Evolutionary conservation across 2,329 filamentous ascomycete genomes (phyloP), one percentile per base, ranked within the genome.

Genomic region (Epichloe elymi): DNA sequence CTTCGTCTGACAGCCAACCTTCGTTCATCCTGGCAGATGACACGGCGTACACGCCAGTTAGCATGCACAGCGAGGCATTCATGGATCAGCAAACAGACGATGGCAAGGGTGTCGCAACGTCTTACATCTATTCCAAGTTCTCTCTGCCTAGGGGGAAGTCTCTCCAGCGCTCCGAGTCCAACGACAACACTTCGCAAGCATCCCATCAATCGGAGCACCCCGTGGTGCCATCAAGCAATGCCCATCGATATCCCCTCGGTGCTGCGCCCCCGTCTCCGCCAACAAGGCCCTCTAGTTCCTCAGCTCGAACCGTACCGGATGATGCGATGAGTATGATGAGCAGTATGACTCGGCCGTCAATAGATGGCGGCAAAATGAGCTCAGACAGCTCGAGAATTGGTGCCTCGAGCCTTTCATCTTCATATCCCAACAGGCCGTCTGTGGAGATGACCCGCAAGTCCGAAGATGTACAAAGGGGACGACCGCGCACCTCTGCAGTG

Each of bases 91-190:
- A 63, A 48, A 35, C 65, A 42, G 78, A 78, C 6, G 67, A 78
- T 5, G 66, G 59, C 15, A 71, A 61, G 55, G 69, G 71, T 7
- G 74, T 74, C 1, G 78, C 81, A 3, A 76, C 85, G 0, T 88
- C 89, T 0, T 95, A 95, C 63, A 86, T 87, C 15, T 93, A 96
- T 64, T 84, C 88, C 7, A 94, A 86, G 54, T 95, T 89, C 61
- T 73, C 79, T 1, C 73, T 97, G 33, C 91, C 93, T 1, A 80
- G 91, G 54, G 91, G 91, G 14, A 87, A 93, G 63, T 76, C 78
- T 36, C 68, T 94, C 6, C 83, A 94, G 54, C 77, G 88, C 53
- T 75, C 80, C 39, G 83, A 83, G 2, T 65, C 75, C 12, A 71
- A 81, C 12, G 80, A 83, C 53, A 67, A 69, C 15, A 70, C 74